Evolutionary conservation across 1,284 basidiomycete genomes (phyloP), one percentile per base, ranked within the genome.

Genomic region (Rhizopogon hawkerae): DNA sequence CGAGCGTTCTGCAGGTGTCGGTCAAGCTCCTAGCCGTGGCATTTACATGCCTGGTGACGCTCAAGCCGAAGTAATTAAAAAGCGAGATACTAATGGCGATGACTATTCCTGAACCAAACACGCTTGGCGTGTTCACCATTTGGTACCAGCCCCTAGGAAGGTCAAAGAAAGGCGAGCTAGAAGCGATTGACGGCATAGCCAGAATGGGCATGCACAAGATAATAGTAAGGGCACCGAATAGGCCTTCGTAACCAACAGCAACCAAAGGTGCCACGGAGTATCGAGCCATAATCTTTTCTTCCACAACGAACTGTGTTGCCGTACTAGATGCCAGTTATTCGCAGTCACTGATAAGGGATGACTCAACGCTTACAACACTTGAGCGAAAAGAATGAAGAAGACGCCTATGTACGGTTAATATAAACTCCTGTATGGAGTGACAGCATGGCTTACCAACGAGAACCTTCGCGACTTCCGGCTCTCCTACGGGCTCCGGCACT

Each of bases 41-140:
- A 65, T 83, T 91, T 54, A 93, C 88, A 61, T 89, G 82, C 56
- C 85, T 80, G 6, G 95, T 98, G 49, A 98, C 92, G 62, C 85
- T 89, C 38, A 98, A 70, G 4, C 95, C 93, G 60, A 93, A 96
- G 69, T 85, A 94, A 72, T 98, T 99, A 81, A 95, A 99, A 21
- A 93, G 70, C n/a, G 91, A 78, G 56, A 98, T 98, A 52, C 79
- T 84, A 61, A 80, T 69, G 42, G 89, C 88, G 61, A 93, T 90
- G 41, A 82, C 85, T 42, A 95, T 63, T 13, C 81, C 83, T 43
- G 85, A 84, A 63, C 79, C 81, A 41, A 92, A 73, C 21, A 99
- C 92, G 13, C 77, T 68, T 0, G 89, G 83, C 33, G 83, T 89
- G 59, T 81, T 68, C 53, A 92, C 73, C 73, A 95, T 92, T 70